Conservation (phyloP, 1,139 yeast species). For the Yamadazyma triangularis region DNA sequence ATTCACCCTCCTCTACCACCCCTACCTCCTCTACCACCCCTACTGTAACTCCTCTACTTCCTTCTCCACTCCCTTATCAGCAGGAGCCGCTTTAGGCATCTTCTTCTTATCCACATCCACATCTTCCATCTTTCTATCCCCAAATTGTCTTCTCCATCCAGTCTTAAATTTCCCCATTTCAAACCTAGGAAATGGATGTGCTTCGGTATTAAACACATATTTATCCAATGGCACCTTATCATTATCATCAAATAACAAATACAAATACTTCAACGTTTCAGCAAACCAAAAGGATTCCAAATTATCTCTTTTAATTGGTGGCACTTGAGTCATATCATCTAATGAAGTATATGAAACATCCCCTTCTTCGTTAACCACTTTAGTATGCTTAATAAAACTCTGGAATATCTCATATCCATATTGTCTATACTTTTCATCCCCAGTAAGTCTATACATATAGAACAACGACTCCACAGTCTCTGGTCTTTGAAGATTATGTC, state of each 20-base stretch:
- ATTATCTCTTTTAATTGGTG: conserved; percentile 58
- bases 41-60: conserved; percentile 30
- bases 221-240: conserved; percentile 55
- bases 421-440: conserved; percentile 74
- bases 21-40: no score
- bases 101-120: conserved; percentile 25
- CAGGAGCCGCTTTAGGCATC: conserved; percentile 43
- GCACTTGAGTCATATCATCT: conserved; percentile 60
- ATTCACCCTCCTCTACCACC: no score
- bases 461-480: conserved; percentile 91
- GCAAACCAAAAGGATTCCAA: conserved; percentile 95
- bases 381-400: conserved; percentile 60
- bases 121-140: conserved; percentile 1
- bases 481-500: conserved; percentile 86
- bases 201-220: conserved; percentile 86
- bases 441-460: conserved; percentile 74
- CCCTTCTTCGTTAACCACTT: conserved; percentile 47
- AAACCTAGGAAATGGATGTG: conserved; percentile 84
- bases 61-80: conserved; percentile 37
- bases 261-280: conserved; percentile 85
- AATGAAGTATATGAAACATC: conserved; percentile 61
- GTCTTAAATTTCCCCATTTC: conserved; percentile 56
- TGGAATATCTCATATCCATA: conserved; percentile 90
- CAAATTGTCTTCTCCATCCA: conserved; percentile 54
- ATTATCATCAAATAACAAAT: conserved; percentile 70